Evolutionary conservation across 164 flowering plant species (phyloP), one percentile per base, ranked within the genome.

Genomic region (Dillenia turbinata): DNA sequence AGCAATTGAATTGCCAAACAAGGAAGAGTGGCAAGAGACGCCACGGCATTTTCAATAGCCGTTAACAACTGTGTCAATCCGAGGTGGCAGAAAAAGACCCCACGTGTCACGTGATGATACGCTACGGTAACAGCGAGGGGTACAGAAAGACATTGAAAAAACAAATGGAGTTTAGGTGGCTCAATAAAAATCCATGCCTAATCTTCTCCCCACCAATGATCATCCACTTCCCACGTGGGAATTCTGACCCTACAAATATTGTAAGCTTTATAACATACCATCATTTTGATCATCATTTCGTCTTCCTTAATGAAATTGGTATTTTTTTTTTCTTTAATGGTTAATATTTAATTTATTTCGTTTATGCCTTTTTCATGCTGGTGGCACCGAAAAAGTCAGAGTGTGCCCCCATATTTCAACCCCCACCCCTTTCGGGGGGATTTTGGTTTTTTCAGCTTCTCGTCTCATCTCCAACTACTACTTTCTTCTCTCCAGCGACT

Each of bases 191-290:
- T 59, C 67, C 56, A 4, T 48, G 8, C 63, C 67, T 64, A 57
- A 83, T 83, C 85, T 54, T 66, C 69, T 79, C 77, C 74, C 86
- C 71, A 66, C 88, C 90, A 85, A 83, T 83, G 54, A 73, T 67
- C 56, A 9, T 9, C 57, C n/a, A 50, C 60, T 59, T 66, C 78
- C 75, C 90, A 85, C 88, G 90, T 85, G 90, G 79, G 82, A 47
- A 47, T 60, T 10, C 22, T 66, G 83, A 49, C 66, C 84, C 78
- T 75, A 74, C 69, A 24, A 8, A 15, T 19, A 14, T 47, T 44
- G 5, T 2, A 9, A 51, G 2, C 10, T 4, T 16, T 17, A 5
- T 15, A 2, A 9, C 5, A 5, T 15, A 12, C 8, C 54, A 51
- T 14, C 54, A 11, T 12, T 19, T 15, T 14, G 16, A 51, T 51